Conservation (phyloP, 805 yeast genomes). For the Wickerhamomyces strasburgensis region DNA sequence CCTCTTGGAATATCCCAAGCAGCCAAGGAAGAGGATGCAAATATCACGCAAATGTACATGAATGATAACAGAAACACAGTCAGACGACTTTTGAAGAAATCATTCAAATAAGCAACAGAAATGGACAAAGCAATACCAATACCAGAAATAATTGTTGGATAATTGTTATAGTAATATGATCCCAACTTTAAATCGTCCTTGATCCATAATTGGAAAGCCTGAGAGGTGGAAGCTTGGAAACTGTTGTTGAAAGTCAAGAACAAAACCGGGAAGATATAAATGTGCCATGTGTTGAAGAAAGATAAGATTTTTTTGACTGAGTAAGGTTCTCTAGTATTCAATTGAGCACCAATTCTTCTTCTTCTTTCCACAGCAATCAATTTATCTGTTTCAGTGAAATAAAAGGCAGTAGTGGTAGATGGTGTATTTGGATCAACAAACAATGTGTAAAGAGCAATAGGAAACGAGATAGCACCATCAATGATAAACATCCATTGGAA, state of each 20-base stretch:
- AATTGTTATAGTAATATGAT: conserved; percentile 34
- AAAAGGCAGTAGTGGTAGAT: conserved; percentile 34
- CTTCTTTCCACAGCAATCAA: conserved; percentile 43
- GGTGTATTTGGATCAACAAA: conserved; percentile 39
- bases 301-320: conserved; percentile 35
- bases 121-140: conserved; percentile 36
- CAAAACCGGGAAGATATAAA: conserved; percentile 37
- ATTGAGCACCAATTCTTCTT: conserved; percentile 37
- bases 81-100: conserved; percentile 30
- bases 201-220: conserved; percentile 45
- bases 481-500: conserved; percentile 40
- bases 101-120: conserved; percentile 33
- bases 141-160: conserved; percentile 37
- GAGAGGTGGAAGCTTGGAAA: conserved; percentile 31
- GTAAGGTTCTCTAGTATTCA: conserved; percentile 37
- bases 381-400: conserved; percentile 24
- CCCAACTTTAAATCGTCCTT: conserved; percentile 30
- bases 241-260: conserved; percentile 20
- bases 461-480: conserved; percentile 35
- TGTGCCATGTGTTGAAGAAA: conserved; percentile 46
- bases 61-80: conserved; percentile 27
- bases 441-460: conserved; percentile 40
- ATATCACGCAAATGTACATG: conserved; percentile 1
- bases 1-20: conserved; percentile 46
- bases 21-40: not conserved